These are phyloP conservation scores for Pseudogymnoascus sp. DNA, from an alignment of 2,329 filamentous ascomycete genomes.

Conservation along the genomic window DNA sequence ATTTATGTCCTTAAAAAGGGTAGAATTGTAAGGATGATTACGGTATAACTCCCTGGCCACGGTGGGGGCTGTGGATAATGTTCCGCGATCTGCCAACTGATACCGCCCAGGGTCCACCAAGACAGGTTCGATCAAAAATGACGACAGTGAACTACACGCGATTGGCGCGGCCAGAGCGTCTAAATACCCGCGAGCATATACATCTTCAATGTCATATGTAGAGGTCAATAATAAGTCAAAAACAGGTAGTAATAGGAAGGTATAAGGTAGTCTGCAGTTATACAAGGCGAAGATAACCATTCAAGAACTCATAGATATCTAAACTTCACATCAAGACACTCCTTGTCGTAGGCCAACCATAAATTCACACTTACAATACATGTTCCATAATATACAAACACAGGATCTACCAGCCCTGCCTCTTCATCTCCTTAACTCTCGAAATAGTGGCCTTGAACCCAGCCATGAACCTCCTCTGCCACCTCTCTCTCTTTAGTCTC, in stretches of 20 bases:
- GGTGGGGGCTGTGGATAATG: background rate
- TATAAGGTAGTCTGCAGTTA: background rate
- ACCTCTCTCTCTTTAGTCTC: constrained; percentile 60
- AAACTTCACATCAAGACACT: background rate
- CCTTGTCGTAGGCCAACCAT: background rate
- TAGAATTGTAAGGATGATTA: background rate
- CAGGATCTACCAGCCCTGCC: constrained; percentile 63
- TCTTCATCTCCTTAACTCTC: constrained; percentile 61
- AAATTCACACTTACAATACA: constrained; percentile 3
- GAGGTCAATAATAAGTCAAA: background rate
- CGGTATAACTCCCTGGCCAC: background rate
- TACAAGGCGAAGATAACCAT: too few relatives aligned
- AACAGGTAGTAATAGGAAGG: background rate
- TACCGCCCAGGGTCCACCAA: background rate
- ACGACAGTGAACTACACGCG: background rate
- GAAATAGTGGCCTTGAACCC: constrained; percentile 58
- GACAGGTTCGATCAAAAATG: background rate
- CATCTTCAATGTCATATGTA: background rate
- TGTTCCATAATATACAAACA: constrained; percentile 10
- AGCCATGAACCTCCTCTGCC: constrained; percentile 58
- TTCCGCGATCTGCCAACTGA: background rate
- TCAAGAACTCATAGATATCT: background rate
- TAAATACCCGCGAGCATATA: background rate
- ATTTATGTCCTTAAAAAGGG: background rate
- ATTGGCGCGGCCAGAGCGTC: background rate